Evolutionary conservation across 495 filamentous ascomycete species (phyloP).

Genomic region (Cercophora scortea): DNA sequence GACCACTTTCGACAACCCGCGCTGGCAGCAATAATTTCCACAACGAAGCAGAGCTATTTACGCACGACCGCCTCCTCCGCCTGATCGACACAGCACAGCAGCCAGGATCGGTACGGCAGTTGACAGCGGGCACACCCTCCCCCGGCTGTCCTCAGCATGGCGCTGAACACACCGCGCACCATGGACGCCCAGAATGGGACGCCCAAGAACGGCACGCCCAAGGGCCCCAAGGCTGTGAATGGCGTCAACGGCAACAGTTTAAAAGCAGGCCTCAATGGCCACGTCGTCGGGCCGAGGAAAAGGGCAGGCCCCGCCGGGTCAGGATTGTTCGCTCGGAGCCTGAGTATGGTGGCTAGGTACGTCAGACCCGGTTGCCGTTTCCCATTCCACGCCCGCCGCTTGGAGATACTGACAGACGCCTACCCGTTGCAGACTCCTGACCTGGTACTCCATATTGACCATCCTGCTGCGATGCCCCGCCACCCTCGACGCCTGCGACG

Average conservation of each 20-base stretch:
- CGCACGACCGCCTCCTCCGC: too few relatives aligned
- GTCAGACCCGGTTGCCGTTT: too few relatives aligned
- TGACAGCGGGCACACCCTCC: background rate
- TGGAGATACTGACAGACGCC: background rate
- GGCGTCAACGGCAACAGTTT: slow-evolving; percentile 17
- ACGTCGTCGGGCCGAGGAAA: slow-evolving; percentile 16
- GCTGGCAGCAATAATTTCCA: too few relatives aligned
- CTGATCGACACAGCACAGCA: too few relatives aligned
- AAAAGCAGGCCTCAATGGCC: slow-evolving; percentile 22
- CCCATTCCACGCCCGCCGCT: too few relatives aligned
- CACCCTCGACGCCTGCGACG: slow-evolving; percentile 53
- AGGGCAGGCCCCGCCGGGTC: slow-evolving; percentile 18
- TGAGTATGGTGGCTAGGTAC: slow-evolving; percentile 59
- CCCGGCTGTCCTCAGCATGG: slow-evolving; percentile 13
- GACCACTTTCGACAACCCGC: too few relatives aligned
- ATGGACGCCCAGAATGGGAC: slow-evolving; percentile 30
- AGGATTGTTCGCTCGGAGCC: slow-evolving; percentile 38
- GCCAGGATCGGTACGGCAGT: background rate
- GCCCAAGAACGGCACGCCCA: slow-evolving; percentile 28
- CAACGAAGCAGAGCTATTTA: background rate
- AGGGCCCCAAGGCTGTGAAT: slow-evolving; percentile 16
- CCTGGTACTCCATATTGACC: slow-evolving; percentile 81
- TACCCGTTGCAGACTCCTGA: slow-evolving; percentile 59
- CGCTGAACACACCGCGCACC: slow-evolving; percentile 11
- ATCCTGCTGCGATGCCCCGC: slow-evolving; percentile 77